Evolutionary conservation across 805 yeast genomes (phyloP).

Genomic region (Nakazawaea peltata): DNA sequence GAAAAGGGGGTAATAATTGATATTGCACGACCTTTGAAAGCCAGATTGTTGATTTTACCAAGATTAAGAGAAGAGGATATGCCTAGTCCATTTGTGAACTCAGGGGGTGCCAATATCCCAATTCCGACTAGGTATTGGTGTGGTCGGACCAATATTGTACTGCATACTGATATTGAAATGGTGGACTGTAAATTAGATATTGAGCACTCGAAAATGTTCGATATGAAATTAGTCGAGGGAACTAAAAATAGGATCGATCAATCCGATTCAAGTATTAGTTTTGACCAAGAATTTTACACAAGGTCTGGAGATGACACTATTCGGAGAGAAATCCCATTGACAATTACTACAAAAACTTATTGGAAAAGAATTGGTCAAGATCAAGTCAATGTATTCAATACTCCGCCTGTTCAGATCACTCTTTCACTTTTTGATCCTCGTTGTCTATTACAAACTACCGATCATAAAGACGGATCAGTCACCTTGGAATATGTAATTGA

Average conservation of each 20-base stretch:
- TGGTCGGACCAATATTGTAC: conserved; percentile 22
- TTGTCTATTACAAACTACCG: conserved; percentile 37
- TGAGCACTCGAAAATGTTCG: conserved; percentile 25
- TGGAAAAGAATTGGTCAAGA: conserved; percentile 24
- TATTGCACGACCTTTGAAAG: conserved; percentile 17
- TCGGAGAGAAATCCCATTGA: conserved; percentile 29
- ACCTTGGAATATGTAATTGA: conserved; percentile 48
- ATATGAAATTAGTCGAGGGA: conserved; percentile 10
- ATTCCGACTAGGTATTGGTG: conserved; percentile 29
- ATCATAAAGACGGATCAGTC: conserved; percentile 15
- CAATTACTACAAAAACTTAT: conserved; percentile 17
- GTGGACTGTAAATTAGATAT: conserved; percentile 21
- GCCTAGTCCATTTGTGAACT: conserved; percentile 18
- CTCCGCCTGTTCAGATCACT: conserved; percentile 39
- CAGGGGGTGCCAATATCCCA: conserved; percentile 13
- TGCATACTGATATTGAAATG: conserved; percentile 23
- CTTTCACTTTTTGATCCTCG: conserved; percentile 68
- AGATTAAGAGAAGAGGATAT: conserved; percentile 19
- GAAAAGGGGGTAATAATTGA: too few species aligned
- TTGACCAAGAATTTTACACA: conserved; percentile 24
- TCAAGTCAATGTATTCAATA: conserved; percentile 20
- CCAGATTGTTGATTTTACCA: conserved; percentile 24
- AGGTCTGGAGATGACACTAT: conserved; percentile 29
- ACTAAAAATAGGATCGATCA: not conserved
- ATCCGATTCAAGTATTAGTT: not conserved